Conservation (phyloP, 176 grass and related monocot species). For the Saccharum spontaneum region DNA sequence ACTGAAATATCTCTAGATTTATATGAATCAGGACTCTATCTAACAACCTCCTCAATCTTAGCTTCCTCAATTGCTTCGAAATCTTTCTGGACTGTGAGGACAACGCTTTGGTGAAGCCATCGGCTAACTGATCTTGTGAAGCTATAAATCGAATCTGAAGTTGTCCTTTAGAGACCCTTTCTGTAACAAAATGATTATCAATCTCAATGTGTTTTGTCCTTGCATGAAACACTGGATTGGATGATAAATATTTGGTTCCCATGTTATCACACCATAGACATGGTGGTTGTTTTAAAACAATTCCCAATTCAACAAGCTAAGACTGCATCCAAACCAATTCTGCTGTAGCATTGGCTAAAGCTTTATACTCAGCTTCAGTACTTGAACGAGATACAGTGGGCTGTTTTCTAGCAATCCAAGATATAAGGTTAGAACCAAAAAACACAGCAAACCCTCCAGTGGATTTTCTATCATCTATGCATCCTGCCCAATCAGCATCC, state of each 20-base stretch:
- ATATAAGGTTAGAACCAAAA: not conserved
- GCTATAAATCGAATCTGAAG: not conserved
- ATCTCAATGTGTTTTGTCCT: not conserved
- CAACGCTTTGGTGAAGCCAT: not conserved
- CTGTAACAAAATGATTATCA: not conserved
- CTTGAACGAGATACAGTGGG: not conserved
- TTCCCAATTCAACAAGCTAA: not conserved
- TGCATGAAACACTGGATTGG: not conserved
- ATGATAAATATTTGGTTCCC: not conserved
- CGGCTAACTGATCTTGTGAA: not conserved
- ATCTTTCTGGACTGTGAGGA: not conserved
- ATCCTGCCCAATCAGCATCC: not conserved
- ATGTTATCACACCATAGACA: not conserved
- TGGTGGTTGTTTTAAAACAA: not conserved
- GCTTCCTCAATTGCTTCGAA: not conserved
- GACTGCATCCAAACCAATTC: not conserved
- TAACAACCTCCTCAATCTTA: not conserved
- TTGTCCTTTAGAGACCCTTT: not conserved
- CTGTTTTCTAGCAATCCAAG: not conserved
- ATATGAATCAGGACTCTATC: not conserved
- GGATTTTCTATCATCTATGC: not conserved
- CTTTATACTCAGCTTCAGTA: not conserved
- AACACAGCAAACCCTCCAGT: not conserved
- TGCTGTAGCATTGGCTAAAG: not conserved
- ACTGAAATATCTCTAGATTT: not conserved